Conservation (phyloP, 2,329 filamentous ascomycete species). For the Diplodia mutila region DNA sequence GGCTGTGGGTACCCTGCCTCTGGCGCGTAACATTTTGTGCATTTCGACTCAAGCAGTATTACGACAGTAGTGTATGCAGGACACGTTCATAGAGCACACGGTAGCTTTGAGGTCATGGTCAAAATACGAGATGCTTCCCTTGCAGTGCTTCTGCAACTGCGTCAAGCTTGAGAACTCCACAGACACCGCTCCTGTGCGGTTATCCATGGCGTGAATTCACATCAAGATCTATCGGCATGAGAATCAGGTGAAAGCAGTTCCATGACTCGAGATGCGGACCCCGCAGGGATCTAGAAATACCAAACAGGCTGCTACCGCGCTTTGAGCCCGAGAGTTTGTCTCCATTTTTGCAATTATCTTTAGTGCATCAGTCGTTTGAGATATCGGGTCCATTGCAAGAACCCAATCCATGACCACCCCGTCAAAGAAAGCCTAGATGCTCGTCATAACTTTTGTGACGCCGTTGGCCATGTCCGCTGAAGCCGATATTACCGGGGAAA, state of each 20-base stretch:
- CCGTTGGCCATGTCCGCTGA: not conserved
- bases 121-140: not conserved
- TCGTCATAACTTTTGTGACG: not conserved
- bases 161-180: not conserved
- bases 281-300: not conserved
- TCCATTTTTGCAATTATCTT: conserved; percentile 6
- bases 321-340: not conserved
- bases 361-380: conserved; percentile 9
- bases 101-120: not conserved
- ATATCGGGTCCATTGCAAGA: not conserved
- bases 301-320: not conserved
- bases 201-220: not conserved
- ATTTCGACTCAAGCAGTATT: not conserved
- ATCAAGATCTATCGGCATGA: not conserved
- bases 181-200: not conserved
- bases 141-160: not conserved
- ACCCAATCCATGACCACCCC: not conserved
- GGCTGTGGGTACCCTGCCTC: not conserved
- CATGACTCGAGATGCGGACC: not conserved
- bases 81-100: not conserved
- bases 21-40: not conserved
- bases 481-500: not conserved
- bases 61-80: not conserved
- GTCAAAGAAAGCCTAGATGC: not conserved
- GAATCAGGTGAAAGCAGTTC: not conserved